Evolutionary conservation across 78 protist species (phyloP), one percentile per base, ranked within the genome.

Genomic region (Anaeramoeba flamelloides): DNA sequence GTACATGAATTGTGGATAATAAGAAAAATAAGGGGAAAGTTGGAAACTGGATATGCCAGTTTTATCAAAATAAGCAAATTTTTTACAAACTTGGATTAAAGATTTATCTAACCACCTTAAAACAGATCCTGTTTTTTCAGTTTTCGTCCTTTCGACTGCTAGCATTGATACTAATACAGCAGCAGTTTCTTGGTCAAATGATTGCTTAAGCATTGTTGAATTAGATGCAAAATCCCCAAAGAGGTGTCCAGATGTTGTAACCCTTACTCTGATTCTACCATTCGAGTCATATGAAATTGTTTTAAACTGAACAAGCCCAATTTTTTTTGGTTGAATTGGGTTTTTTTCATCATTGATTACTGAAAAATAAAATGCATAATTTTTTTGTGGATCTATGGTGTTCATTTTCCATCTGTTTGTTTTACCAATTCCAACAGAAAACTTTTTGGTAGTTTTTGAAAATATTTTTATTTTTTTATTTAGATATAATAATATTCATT

Each of bases 1-100:
- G 91, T 92, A 97, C 95, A 96, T 92, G 79, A 94, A 95, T 77
- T 92, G 96, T 32, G 98, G 99, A 81, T 93, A 95, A 40, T 92
- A 80, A 31, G 92, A 2, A 64, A 95, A 91, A 79, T 77, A 40
- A 2, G 75, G 34, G 4, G 89, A 30, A 75, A 95, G 89, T 1
- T 79, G 82, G 77, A 95, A 89, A 26, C 91, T 81, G 22, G 8
- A 0, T 33, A 95, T 86, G 31, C 90, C 90, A 77, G 90, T 95
- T 75, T 22, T 75, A 39, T 75, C 39, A 8, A 31, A 81, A 32
- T n/a, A 17, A 8, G 79, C 32, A 81, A 77, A 22, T 30, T 37
- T 12, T 3, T 3, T 3, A 34, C 32, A 53, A 39, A 95, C 86
- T 36, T 90, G 83, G 77, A 96, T 95, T 34, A 96, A 88, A 89